Evolutionary conservation across 2,329 filamentous ascomycete genomes (phyloP), one percentile per base, ranked within the genome.

Genomic region (Fusarium verticillioides): DNA sequence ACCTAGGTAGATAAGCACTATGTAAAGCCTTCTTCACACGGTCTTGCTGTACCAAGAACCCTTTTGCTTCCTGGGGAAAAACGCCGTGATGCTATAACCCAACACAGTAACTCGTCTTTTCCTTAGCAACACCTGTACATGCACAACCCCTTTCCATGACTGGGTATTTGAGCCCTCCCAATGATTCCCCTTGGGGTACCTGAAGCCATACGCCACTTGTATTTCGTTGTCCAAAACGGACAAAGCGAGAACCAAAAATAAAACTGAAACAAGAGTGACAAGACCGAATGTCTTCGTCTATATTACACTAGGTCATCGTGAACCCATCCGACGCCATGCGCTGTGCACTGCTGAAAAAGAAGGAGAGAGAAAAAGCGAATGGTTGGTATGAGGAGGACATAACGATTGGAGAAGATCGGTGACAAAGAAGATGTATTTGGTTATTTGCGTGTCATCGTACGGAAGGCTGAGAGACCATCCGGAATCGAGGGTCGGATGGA

Each of bases 271-370:
- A 75, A 59, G 68, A 57, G 50, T 70, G 60, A 72, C 64, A 63
- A 75, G 65, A 59, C 68, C 19, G 26, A 42, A 63, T 59, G 72
- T 56, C 68, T 70, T 76, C 66, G 64, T 75, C 76, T 78, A 78
- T 73, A 78, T 78, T 78, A 78, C 74, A 78, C 69, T 77, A 75
- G 66, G 70, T 71, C 64, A 66, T 76, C 67, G 53, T 63, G 60
- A 61, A 62, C 67, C 69, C 70, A 52, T 73, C 73, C 63, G 69
- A 77, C 75, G 73, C 76, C 76, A 68, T 61, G 66, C 77, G 71
- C 75, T 78, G 75, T 77, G 75, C 53, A 72, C 71, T 75, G 67
- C 63, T 69, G 66, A 71, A 63, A 64, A 70, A 36, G 49, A 71
- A 52, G 60, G 70, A 36, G 39, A 70, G 37, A 39, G 37, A 52